Conservation (phyloP, 495 filamentous ascomycete species). For the Lindgomyces ingoldianus region DNA sequence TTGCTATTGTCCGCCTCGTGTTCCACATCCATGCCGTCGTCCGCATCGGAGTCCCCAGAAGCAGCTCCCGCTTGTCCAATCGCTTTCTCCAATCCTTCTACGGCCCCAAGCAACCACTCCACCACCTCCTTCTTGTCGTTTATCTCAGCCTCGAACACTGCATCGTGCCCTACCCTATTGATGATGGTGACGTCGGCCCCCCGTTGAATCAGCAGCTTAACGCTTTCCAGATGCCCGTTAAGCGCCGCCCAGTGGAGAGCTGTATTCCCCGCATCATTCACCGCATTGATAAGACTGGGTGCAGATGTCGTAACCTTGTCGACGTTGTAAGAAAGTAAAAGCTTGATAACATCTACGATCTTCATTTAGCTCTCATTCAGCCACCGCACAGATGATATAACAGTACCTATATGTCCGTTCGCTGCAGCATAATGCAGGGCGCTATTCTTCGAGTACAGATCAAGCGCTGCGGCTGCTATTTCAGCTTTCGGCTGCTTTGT, state of each 20-base stretch:
- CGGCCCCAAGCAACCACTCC: conserved; percentile 61
- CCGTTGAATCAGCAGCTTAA: conserved; percentile 70
- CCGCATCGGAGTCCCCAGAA: conserved; percentile 21
- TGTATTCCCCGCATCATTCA: conserved; percentile 83
- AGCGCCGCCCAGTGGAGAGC: conserved; percentile 88
- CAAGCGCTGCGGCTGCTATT: conserved; percentile 65
- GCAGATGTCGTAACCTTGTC: conserved; percentile 32
- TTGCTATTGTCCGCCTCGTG: background rate
- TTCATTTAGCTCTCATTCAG: conserved; percentile 11
- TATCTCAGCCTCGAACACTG: conserved; percentile 80
- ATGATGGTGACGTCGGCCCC: conserved; percentile 72
- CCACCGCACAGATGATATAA: background rate
- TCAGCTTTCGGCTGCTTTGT: conserved; percentile 54
- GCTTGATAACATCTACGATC: conserved; percentile 24
- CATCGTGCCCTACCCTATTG: conserved; percentile 82
- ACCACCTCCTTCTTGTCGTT: conserved; percentile 68
- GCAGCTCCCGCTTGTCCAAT: conserved; percentile 40
- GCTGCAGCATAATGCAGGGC: conserved; percentile 85
- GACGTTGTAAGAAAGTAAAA: conserved; percentile 41
- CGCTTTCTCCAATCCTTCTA: conserved; percentile 56
- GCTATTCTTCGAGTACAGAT: conserved; percentile 68
- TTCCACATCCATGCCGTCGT: conserved; percentile 8
- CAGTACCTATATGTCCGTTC: conserved; percentile 77
- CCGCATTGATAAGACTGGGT: conserved; percentile 58
- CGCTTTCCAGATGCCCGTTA: conserved; percentile 78